Percentiles rank a stretch among this genome's conserved stretches.
phyloP scores from a whole-genome alignment of 352 stramenopile genomes.

The Blastocystis sp. region DNA sequence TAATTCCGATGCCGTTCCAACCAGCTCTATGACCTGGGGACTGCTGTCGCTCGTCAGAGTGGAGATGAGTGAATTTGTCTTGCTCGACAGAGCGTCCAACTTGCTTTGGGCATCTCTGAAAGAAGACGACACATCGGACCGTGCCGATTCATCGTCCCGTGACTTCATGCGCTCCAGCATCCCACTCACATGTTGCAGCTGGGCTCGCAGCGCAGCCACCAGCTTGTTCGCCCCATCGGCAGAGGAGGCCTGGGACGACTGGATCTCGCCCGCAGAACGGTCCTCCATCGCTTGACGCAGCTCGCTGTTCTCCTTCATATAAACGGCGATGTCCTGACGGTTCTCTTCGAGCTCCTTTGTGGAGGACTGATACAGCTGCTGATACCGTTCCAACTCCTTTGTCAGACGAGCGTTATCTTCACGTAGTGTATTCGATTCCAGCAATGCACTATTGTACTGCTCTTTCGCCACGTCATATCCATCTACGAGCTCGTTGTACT shows the following conservation, averaged over 20 bases:
- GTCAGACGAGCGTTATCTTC: neutral
- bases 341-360: slow-evolving; percentile 57
- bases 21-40: neutral
- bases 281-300: slow-evolving; percentile 29
- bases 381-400: neutral
- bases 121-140: neutral
- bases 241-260: neutral
- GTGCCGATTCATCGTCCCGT: neutral
- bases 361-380: slow-evolving; percentile 2
- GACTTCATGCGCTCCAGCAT: neutral
- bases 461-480: slow-evolving; percentile 23
- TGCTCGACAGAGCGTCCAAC: neutral
- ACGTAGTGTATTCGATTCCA: neutral
- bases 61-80: neutral
- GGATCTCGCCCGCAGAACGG: no score
- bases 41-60: neutral
- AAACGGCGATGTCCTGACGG: neutral
- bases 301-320: slow-evolving; percentile 38
- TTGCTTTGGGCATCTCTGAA: neutral
- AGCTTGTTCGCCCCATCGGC: neutral
- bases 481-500: slow-evolving; percentile 54
- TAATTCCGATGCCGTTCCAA: neutral
- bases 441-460: neutral
- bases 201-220: neutral
- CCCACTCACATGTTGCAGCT: neutral